Base-by-base conservation (phyloP, 306 rosid genomes). In the Trifolium fragiferum region DNA sequence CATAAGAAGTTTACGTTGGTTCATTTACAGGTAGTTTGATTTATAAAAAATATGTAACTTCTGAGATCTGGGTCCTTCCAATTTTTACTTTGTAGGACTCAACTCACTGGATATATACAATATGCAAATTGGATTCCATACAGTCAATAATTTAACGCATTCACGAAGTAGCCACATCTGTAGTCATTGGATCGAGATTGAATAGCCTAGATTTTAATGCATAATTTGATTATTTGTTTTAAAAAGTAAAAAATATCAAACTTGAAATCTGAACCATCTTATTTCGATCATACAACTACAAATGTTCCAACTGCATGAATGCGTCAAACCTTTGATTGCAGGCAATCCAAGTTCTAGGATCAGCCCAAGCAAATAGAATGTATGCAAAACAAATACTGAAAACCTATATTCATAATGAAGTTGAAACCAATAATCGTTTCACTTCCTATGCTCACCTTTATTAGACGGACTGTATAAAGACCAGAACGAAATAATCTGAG, bases 401-500 rank as follows among this genome's bases (percentile, higher is more conserved):
- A 69, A 62, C 16, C 27, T 25, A 43, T 72, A 46, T 60, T 53
- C 37, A 16, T 70, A 30, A 79, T 59, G 54, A 51, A 62, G 7
- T 66, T 50, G 55, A 73, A 27, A 16, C 77, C 16, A 27, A 6
- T 75, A 40, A 61, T 68, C 8, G 33, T 70, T 60, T 44, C 57
- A 43, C 70, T 63, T 47, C 68, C 58, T 46, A 57, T 68, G 76
- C 86, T 80, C 78, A 95, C 99, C 97, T 95, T 95, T 46, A 85
- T 83, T 32, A 95, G 93, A 44, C 80, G 93, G 72, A 95, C 99
- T 16, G 86, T 81, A 74, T 84, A 89, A 68, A 89, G 83, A 78
- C 99, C 96, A 49, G 99, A 92, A 68, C 99, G 92, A 63, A 92
- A 95, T 71, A 89, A 79, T 85, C 98, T 95, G 65, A 92, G 87